Evolutionary conservation across 805 yeast genomes (phyloP).

Genomic region (Saccharomycopsis fodiens): DNA sequence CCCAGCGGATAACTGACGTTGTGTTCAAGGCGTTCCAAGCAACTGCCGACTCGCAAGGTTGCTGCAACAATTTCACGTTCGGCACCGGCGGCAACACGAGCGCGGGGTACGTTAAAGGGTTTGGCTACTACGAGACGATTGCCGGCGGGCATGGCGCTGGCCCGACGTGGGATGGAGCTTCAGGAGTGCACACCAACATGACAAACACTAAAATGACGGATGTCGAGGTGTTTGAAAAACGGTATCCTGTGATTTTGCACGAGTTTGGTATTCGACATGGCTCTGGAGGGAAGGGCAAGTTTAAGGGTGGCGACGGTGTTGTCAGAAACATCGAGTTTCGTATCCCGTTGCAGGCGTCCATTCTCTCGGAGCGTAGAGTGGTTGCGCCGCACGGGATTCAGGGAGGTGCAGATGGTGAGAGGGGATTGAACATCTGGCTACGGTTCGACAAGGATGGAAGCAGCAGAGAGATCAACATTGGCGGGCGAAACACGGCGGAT

Average conservation of each 20-base stretch:
- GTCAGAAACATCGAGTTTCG: conserved; percentile 78
- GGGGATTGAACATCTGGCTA: conserved; percentile 62
- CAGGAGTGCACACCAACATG: conserved; percentile 91
- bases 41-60: conserved; percentile 94
- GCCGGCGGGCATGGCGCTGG: conserved; percentile 97
- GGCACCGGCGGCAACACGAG: conserved; percentile 65
- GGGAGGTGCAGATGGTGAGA: conserved; percentile 71
- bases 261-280: conserved; percentile 62
- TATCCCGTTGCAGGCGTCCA: conserved; percentile 64
- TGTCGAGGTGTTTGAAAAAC: conserved; percentile 77
- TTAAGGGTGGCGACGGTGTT: conserved; percentile 80
- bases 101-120: conserved; percentile 43
- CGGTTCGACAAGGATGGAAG: conserved; percentile 28
- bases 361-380: conserved; percentile 79
- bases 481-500: conserved; percentile 63
- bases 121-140: conserved; percentile 90
- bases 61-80: conserved; percentile 85
- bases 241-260: conserved; percentile 75
- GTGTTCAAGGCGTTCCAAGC: conserved; percentile 79
- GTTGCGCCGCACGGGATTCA: conserved; percentile 78
- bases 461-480: conserved; percentile 41
- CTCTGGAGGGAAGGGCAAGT: conserved; percentile 77
- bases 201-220: conserved; percentile 92
- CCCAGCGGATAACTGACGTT: conserved; percentile 89
- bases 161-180: conserved; percentile 74